Conservation (phyloP, 768 basidiomycete species). For the Baorangia bicolor region DNA sequence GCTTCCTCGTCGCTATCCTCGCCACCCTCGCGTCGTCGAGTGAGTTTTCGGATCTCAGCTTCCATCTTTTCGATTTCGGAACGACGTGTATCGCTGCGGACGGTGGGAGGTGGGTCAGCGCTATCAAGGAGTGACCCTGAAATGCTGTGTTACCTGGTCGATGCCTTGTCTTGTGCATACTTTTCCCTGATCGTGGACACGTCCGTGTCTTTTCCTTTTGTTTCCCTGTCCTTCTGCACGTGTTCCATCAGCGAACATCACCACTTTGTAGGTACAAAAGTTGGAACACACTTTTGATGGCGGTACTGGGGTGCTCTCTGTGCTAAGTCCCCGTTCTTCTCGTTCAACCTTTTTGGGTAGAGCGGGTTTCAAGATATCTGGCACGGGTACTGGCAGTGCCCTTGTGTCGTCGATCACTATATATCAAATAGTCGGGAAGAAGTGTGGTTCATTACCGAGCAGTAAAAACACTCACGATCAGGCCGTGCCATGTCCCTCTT, state of each 20-base stretch:
- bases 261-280: not conserved
- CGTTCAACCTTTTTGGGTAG: not conserved
- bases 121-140: not conserved
- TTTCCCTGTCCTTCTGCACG: slow-evolving; percentile 2
- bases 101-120: not conserved
- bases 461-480: slow-evolving; percentile 58
- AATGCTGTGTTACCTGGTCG: slow-evolving; percentile 46
- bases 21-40: slow-evolving; percentile 53
- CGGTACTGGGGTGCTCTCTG: not conserved
- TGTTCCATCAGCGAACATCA: not conserved
- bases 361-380: slow-evolving; percentile 5
- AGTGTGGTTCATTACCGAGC: not conserved
- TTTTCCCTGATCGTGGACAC: slow-evolving; percentile 72
- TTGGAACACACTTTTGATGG: slow-evolving; percentile 18
- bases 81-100: slow-evolving; percentile 57
- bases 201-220: slow-evolving; percentile 40
- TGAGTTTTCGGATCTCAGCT: slow-evolving; percentile 77
- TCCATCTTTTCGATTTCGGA: slow-evolving; percentile 87
- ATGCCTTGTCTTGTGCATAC: slow-evolving; percentile 69
- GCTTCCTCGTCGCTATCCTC: slow-evolving; percentile 66
- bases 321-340: not conserved
- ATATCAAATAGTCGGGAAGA: slow-evolving; percentile 1
- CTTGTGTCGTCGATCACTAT: slow-evolving; percentile 25
- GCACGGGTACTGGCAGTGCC: slow-evolving; percentile 4
- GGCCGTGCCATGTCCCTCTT: slow-evolving; percentile 84